Conservation (phyloP, 208 protist species). For the Crithidia fasciculata region DNA sequence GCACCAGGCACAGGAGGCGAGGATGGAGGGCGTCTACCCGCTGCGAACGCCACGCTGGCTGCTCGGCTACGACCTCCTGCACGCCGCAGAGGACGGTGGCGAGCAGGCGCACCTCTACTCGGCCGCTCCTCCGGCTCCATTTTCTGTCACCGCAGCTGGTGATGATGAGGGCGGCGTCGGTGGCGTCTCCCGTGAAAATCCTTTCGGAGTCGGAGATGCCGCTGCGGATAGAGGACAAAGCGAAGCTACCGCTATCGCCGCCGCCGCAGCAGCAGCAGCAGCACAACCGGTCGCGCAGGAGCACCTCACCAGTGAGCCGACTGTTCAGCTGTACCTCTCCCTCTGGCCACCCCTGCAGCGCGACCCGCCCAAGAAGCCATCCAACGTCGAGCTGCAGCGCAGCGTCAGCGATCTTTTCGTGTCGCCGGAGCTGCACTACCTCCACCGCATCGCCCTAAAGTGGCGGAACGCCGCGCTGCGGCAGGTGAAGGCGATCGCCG, state of each 20-base stretch:
- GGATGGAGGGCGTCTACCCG: conserved; percentile 78
- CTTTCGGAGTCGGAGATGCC: background rate
- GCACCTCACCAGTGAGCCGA: conserved; percentile 33
- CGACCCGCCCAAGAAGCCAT: conserved; percentile 37
- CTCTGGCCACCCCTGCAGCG: conserved; percentile 79
- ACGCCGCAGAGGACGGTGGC: background rate
- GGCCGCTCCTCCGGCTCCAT: too few relatives aligned
- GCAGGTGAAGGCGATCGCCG: conserved; percentile 50
- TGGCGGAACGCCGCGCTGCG: conserved; percentile 51
- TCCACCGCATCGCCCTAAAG: conserved; percentile 67
- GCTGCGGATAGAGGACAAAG: background rate
- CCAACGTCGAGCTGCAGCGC: conserved; percentile 35
- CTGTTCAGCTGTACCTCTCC: conserved; percentile 82
- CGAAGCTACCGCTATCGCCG: background rate
- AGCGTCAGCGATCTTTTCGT: conserved; percentile 58
- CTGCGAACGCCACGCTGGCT: conserved; percentile 77
- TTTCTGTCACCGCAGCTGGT: background rate
- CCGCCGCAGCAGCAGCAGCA: background rate
- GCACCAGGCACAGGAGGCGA: conserved; percentile 63
- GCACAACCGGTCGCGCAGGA: background rate
- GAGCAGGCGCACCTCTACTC: background rate
- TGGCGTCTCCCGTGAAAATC: too few relatives aligned
- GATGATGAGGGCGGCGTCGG: background rate
- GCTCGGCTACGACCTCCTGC: conserved; percentile 59
- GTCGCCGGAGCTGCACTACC: conserved; percentile 54